Conservation (phyloP, 2,329 filamentous ascomycete species). For the Ophiostoma himal-ulmi region DNA sequence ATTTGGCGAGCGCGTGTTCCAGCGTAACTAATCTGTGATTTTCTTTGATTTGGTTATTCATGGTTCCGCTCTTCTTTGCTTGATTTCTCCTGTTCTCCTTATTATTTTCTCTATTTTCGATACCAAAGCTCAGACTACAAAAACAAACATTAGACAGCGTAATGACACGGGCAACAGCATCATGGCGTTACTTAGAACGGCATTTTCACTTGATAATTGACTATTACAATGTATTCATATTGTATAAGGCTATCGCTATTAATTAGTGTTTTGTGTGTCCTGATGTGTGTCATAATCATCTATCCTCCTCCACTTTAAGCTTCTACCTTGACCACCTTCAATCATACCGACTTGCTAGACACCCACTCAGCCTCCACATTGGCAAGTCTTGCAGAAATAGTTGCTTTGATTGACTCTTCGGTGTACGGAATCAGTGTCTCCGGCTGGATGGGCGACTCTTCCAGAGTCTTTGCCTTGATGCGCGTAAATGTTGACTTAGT, state of each 20-base stretch:
- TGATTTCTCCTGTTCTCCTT: background rate
- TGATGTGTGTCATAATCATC: slow-evolving; percentile 4
- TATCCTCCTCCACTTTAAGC: background rate
- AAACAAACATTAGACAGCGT: background rate
- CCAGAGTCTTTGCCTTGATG: slow-evolving; percentile 47
- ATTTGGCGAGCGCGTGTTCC: slow-evolving; percentile 54
- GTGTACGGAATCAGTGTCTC: slow-evolving; percentile 39
- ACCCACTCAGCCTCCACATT: background rate
- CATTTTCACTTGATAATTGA: background rate
- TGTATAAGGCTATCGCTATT: slow-evolving; percentile 3
- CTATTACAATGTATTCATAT: slow-evolving; percentile 11
- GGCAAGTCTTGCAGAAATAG: slow-evolving; percentile 30
- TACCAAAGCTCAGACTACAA: background rate
- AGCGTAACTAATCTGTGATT: slow-evolving; percentile 11
- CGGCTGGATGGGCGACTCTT: slow-evolving; percentile 44
- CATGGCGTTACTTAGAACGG: background rate
- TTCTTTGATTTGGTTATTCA: background rate
- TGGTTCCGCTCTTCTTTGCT: background rate
- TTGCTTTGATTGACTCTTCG: slow-evolving; percentile 40
- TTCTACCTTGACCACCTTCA: too few relatives aligned
- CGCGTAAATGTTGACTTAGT: slow-evolving; percentile 37
- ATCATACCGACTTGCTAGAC: slow-evolving; percentile 25
- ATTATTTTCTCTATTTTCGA: background rate
- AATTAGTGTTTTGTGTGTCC: background rate
- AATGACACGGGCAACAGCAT: slow-evolving; percentile 5